phyloP scores from a whole-genome alignment of 1,139 yeast species.

The Martiniozyma asiatica region DNA sequence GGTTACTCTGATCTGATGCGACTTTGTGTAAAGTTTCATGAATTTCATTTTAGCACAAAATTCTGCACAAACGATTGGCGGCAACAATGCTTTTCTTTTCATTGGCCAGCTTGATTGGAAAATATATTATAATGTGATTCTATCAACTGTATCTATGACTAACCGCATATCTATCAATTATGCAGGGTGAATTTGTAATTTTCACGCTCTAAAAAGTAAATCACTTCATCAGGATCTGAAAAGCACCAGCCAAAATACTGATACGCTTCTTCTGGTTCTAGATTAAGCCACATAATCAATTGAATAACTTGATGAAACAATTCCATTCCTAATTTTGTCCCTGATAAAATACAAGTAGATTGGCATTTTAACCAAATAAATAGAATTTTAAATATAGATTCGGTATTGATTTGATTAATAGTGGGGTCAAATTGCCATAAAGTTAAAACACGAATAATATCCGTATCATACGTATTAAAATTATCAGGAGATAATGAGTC shows the following conservation, averaged over 20 bases:
- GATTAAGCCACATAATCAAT: constrained; percentile 13
- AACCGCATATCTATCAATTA: no score
- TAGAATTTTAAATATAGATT: constrained; percentile 10
- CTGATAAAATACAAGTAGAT: constrained; percentile 4
- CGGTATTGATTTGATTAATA: not conserved
- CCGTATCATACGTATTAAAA: constrained; percentile 8
- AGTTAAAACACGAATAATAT: constrained; percentile 9
- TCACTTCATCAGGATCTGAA: constrained; percentile 16
- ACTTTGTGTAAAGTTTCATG: no score
- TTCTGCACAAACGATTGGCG: no score
- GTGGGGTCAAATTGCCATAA: constrained; percentile 7
- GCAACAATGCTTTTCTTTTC: no score
- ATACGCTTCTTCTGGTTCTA: constrained; percentile 15
- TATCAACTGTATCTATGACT: no score
- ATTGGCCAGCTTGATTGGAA: no score
- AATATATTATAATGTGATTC: no score
- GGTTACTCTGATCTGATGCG: no score
- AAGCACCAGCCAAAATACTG: constrained; percentile 19
- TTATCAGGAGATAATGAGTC: constrained; percentile 4
- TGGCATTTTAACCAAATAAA: constrained; percentile 18
- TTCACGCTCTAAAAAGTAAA: constrained; percentile 13
- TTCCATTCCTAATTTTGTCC: constrained; percentile 3
- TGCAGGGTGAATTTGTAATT: constrained; percentile 4
- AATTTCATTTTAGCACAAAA: no score
- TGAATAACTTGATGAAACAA: constrained; percentile 12